phyloP scores from a whole-genome alignment of 1,284 basidiomycete genomes.

The Leccinum olivaceoglutinosum region DNA sequence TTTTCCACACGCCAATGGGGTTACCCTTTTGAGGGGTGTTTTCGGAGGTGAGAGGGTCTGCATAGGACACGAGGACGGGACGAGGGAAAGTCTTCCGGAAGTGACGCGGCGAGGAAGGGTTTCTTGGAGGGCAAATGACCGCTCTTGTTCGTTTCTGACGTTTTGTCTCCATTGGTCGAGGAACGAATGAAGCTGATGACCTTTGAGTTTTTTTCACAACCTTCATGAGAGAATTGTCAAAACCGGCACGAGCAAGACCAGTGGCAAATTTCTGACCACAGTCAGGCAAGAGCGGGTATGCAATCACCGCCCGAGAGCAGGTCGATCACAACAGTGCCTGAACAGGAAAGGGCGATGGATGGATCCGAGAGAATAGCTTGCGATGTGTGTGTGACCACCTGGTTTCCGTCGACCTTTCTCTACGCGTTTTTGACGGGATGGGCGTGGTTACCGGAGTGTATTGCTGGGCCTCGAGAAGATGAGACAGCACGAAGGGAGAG shows the following conservation, averaged over 20 bases:
- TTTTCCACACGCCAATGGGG: constrained; percentile 41
- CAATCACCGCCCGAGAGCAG: constrained; percentile 91
- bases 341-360: constrained; percentile 60
- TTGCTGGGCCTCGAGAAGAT: constrained; percentile 54
- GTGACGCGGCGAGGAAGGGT: constrained; percentile 51
- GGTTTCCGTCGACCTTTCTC: constrained; percentile 70
- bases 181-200: constrained; percentile 45
- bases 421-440: constrained; percentile 57
- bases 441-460: constrained; percentile 59
- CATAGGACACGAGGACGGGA: constrained; percentile 69
- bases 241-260: constrained; percentile 66
- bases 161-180: constrained; percentile 60
- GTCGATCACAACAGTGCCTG: constrained; percentile 82
- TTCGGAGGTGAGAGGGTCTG: constrained; percentile 69
- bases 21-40: constrained; percentile 37
- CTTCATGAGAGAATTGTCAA: constrained; percentile 62
- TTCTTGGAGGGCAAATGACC: constrained; percentile 57
- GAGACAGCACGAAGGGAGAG: constrained; percentile 3
- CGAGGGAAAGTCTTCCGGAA: constrained; percentile 62
- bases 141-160: constrained; percentile 57
- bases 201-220: constrained; percentile 48
- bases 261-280: constrained; percentile 62
- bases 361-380: constrained; percentile 47
- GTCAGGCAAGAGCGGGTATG: constrained; percentile 51
- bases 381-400: constrained; percentile 62